Base-by-base conservation (phyloP, 495 filamentous ascomycete genomes). In the Penicillium simplicissimum region DNA sequence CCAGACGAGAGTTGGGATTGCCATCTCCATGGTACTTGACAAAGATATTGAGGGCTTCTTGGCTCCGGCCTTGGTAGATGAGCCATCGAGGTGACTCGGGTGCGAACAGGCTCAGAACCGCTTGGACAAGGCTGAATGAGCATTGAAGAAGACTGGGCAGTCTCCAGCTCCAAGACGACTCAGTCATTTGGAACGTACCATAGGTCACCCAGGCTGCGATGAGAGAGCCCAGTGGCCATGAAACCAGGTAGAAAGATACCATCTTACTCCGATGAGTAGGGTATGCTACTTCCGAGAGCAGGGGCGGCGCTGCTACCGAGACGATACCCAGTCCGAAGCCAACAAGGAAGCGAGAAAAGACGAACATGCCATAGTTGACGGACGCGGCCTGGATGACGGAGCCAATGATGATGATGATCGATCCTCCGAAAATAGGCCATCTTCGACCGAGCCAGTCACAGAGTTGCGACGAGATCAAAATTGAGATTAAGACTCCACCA, bases 381-480 rank as follows among this genome's bases (percentile, higher is more conserved):
- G 77, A 74, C 6, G 74, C 73, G 52, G 78, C 77, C 70, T 88
- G 85, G 21, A 87, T 67, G 19, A 85, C 61, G 6, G 68, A 76
- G 52, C 84, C 86, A 34, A 84, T 70, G 57, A 86, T 82, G 82
- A 87, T 87, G 64, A 87, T 80, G 3, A 77, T 67, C 43, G 83
- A 83, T 45, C 85, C 85, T 53, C 83, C 72, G 53, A 77, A 72
- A 59, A 88, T 86, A 48, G 69, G 63, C 11, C 55, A 49, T 51
- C 68, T 71, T 31, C 77, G 63, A n/a, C 71, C 67, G 14, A 67
- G 64, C 23, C 53, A 60, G 9, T 76, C 74, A 52, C 55, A 63
- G 7, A 66, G 56, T 28, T 59, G 55, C 4, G 59, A 40, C 0
- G 55, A 62, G 35, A 63, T 19, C 11, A 62, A 33, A 8, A 63